phyloP scores from a whole-genome alignment of 1,139 yeast genomes.

The Candida pseudoviswanathii region DNA sequence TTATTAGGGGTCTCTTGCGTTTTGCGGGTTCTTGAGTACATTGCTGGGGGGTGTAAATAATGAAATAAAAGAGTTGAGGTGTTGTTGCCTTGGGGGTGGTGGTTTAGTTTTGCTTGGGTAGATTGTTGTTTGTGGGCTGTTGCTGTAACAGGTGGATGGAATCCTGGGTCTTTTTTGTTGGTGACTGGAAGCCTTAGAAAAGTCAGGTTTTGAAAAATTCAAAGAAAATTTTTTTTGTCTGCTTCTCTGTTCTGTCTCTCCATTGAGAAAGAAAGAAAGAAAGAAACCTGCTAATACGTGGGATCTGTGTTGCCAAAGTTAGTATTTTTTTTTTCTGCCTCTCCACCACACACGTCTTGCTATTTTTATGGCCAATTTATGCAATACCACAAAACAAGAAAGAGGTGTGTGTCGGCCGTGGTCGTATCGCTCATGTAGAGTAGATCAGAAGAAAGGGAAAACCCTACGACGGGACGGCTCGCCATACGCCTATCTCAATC shows the following conservation, averaged over 20 bases:
- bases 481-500: neutral
- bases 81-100: neutral
- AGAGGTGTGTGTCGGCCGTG: neutral
- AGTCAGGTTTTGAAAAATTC: conserved; percentile 1
- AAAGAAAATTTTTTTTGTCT: conserved; percentile 1
- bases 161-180: conserved; percentile 3
- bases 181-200: neutral
- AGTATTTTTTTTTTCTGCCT: neutral
- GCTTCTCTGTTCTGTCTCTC: neutral
- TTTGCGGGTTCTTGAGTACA: conserved; percentile 19
- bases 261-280: neutral
- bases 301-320: neutral
- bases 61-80: neutral
- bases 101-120: neutral
- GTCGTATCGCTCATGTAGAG: no score
- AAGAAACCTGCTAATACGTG: neutral
- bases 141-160: neutral
- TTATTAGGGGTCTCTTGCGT: conserved; percentile 14
- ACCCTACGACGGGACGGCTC: neutral
- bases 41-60: conserved; percentile 3
- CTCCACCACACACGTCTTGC: neutral
- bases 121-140: neutral
- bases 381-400: neutral
- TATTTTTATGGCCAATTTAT: neutral
- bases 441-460: no score